A percentile compares a stretch with the other conserved stretches of the same genome.
phyloP scores from a whole-genome alignment of 768 basidiomycete species.

The Sporobolomyces roseus region DNA sequence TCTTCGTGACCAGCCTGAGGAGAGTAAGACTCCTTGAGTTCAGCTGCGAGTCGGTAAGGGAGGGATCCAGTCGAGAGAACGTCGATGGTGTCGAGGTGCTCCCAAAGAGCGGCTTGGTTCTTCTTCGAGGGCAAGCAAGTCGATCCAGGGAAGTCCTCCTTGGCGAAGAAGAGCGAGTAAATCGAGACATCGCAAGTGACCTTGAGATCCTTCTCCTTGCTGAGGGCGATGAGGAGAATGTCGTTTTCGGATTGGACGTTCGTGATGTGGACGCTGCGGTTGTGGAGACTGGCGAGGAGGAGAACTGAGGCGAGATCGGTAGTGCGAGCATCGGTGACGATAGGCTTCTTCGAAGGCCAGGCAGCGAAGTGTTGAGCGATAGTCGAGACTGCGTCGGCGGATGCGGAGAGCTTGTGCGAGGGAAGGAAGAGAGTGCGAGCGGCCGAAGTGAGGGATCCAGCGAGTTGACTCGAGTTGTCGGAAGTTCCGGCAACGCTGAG shows the following conservation, averaged over 20 bases:
- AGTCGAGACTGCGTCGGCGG: slow-evolving; percentile 46
- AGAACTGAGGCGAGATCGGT: slow-evolving; percentile 89
- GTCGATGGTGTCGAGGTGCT: slow-evolving; percentile 76
- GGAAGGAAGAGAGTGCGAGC: slow-evolving; percentile 84
- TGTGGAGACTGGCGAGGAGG: slow-evolving; percentile 86
- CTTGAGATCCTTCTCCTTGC: slow-evolving; percentile 87
- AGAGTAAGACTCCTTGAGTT: slow-evolving; percentile 61
- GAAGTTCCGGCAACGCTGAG: slow-evolving; percentile 71
- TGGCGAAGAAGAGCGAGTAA: slow-evolving; percentile 82
- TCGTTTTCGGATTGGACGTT: slow-evolving; percentile 84
- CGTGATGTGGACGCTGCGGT: slow-evolving; percentile 80
- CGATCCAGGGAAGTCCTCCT: slow-evolving; percentile 66
- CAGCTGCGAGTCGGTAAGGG: slow-evolving; percentile 69
- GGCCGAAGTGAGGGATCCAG: slow-evolving; percentile 72
- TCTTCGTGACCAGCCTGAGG: slow-evolving; percentile 80
- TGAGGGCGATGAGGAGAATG: slow-evolving; percentile 80
- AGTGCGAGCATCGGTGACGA: slow-evolving; percentile 87
- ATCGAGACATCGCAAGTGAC: slow-evolving; percentile 96
- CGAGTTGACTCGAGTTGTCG: slow-evolving; percentile 60
- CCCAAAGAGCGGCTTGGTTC: slow-evolving; percentile 81
- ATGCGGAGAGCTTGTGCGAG: slow-evolving; percentile 54
- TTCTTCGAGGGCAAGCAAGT: slow-evolving; percentile 64
- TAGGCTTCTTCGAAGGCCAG: slow-evolving; percentile 88
- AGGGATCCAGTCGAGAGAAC: slow-evolving; percentile 82
- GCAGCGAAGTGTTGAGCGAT: slow-evolving; percentile 82